Conservation (phyloP, 192 early-diverging fungal genomes). For the Podila epigama region DNA sequence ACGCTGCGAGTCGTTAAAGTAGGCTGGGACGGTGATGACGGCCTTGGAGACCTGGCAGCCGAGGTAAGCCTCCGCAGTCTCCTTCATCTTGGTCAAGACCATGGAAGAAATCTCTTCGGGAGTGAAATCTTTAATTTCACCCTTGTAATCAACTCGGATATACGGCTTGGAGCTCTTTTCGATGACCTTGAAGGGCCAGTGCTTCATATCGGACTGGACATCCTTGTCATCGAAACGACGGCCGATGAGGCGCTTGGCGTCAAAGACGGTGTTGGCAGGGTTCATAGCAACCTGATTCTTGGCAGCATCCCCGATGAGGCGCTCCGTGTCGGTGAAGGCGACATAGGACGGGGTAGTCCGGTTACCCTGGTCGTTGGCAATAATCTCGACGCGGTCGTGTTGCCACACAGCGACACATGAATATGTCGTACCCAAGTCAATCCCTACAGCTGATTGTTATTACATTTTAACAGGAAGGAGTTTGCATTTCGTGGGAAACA, state of each 20-base stretch:
- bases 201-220: conserved; percentile 99
- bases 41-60: conserved; percentile 83
- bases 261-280: conserved; percentile 97
- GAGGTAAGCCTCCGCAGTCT: conserved; percentile 91
- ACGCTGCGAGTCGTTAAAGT: conserved; percentile 98
- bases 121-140: conserved; percentile 95
- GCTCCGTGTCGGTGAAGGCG: conserved; percentile 95
- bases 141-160: conserved; percentile 95
- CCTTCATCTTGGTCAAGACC: conserved; percentile 97
- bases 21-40: conserved; percentile 95
- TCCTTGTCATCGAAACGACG: conserved; percentile 91
- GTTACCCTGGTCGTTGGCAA: conserved; percentile 99
- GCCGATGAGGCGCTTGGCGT: conserved; percentile 98
- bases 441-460: conserved; percentile 54
- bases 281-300: conserved; percentile 99
- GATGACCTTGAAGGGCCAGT: conserved; percentile 95
- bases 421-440: conserved; percentile 66
- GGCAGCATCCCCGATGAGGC: conserved; percentile 98
- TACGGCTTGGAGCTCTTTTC: conserved; percentile 88
- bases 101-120: conserved; percentile 98
- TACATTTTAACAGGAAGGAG: neutral
- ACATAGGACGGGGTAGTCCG: conserved; percentile 99
- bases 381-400: conserved; percentile 89
- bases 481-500: neutral
- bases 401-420: conserved; percentile 85